Base-by-base conservation (phyloP, 1,139 yeast genomes). In the Zhuliangozyma parablackwelliae region DNA sequence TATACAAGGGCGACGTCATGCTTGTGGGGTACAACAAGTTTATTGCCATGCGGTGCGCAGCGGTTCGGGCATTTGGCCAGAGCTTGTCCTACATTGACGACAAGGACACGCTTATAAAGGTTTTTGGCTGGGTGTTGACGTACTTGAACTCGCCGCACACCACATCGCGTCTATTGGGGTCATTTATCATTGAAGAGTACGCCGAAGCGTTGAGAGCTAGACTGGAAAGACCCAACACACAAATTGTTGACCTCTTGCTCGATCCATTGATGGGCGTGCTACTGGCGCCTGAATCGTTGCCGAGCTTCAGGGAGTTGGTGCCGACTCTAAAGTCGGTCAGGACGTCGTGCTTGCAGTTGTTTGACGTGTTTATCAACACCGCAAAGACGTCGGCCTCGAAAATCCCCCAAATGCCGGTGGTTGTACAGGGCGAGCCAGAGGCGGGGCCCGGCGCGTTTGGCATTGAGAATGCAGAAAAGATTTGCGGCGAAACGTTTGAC, bases 401-500 rank as follows among this genome's bases (percentile, higher is more conserved):
- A 56, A 61, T 89, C 10, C 97, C 97, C 0, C 85, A 80, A 41
- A 61, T 94, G 26, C 95, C 98, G 0, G 81, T 88, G 6, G 81
- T 90, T 12, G 96, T 90, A 5, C 94, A 88, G 57, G 98, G 98
- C 27, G 98, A 92, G 55, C 71, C 81, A 1, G 96, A 87, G 45
- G 96, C 97, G 5, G 97, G 97, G 1, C 90, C 96, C 1, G 90
- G 83, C 48, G 97, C 97, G 0, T 94, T 94, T 60, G 78, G 88
- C 9, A 59, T 92, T 33, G 84, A 75, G 30, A 78, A 78, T 47
- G 97, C 97, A 1, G 84, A 83, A 42, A 75, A 77, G 46, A 74
- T 90, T 7, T 68, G 82, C 26, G 66, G 68, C 35, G 88, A 82
- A 35, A 76, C 80, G 6, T 88, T 78, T 56, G 78, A 75, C 13